A percentile compares a stretch with the other conserved stretches of the same genome.
Evolutionary conservation across 495 filamentous ascomycete genomes (phyloP).

Genomic region (Rhypophila decipiens): DNA sequence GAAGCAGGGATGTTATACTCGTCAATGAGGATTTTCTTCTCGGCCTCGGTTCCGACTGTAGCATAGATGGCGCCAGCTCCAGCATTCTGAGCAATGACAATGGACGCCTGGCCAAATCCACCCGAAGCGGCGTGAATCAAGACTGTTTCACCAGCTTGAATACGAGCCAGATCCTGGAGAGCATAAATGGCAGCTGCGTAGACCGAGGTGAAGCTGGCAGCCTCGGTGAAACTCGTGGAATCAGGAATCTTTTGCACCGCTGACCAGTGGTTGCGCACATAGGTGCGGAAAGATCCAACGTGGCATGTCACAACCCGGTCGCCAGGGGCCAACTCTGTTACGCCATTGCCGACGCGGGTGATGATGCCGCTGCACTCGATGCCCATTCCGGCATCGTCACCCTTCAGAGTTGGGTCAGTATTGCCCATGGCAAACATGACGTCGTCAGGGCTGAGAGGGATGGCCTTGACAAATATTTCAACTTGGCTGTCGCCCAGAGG

Average conservation of each 20-base stretch:
- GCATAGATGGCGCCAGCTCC: conserved; percentile 48
- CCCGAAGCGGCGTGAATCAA: conserved; percentile 49
- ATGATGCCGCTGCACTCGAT: conserved; percentile 32
- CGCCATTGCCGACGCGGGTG: conserved; percentile 31
- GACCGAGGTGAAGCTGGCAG: conserved; percentile 25
- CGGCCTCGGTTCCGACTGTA: conserved; percentile 32
- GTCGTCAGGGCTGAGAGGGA: conserved; percentile 23
- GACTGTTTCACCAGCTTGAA: conserved; percentile 39
- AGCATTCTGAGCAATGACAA: conserved; percentile 40
- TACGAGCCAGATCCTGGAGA: conserved; percentile 17
- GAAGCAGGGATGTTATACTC: conserved; percentile 38
- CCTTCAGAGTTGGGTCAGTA: conserved; percentile 11
- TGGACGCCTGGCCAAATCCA: conserved; percentile 42
- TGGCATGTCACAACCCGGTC: conserved; percentile 27
- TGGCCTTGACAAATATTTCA: conserved; percentile 10
- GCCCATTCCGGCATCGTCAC: background rate
- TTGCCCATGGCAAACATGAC: conserved; percentile 10
- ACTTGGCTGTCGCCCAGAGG: conserved; percentile 2
- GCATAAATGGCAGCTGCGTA: conserved; percentile 31
- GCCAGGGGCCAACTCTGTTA: background rate
- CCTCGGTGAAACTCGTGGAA: conserved; percentile 22
- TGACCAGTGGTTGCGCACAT: conserved; percentile 2
- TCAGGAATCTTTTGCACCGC: conserved; percentile 5
- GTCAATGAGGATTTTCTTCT: conserved; percentile 36
- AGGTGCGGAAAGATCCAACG: conserved; percentile 20